phyloP scores from a whole-genome alignment of 768 basidiomycete genomes.

The Tulasnella sp. region DNA sequence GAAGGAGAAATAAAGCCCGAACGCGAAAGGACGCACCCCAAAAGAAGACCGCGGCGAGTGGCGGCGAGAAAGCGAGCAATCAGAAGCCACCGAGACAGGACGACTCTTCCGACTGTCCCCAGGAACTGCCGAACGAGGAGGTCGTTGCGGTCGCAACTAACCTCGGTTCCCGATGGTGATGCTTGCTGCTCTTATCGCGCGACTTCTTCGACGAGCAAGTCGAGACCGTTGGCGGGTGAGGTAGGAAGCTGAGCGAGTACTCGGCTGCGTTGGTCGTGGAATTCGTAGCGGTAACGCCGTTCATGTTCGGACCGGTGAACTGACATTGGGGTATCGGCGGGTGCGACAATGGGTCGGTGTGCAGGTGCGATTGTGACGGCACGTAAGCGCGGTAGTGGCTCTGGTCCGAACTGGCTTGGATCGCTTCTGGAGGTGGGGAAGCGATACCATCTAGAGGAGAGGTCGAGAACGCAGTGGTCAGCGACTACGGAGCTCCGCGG shows the following conservation, averaged over 20 bases:
- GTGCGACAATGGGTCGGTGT: conserved; percentile 27
- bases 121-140: not conserved
- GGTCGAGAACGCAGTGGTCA: conserved; percentile 6
- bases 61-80: not conserved
- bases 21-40: conserved; percentile 5
- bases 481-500: conserved; percentile 4
- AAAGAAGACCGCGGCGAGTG: not conserved
- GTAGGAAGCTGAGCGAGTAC: conserved; percentile 24
- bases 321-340: conserved; percentile 25
- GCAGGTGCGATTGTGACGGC: conserved; percentile 27
- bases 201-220: conserved; percentile 21
- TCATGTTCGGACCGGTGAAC: not conserved
- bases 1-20: not conserved
- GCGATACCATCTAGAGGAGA: conserved; percentile 23
- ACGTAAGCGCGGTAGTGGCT: not conserved
- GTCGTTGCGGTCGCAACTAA: conserved; percentile 3
- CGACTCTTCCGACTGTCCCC: conserved; percentile 24
- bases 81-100: conserved; percentile 28
- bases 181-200: conserved; percentile 17
- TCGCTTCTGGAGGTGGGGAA: conserved; percentile 24
- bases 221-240: conserved; percentile 18
- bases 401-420: not conserved
- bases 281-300: not conserved
- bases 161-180: conserved; percentile 13
- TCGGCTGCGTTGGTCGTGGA: conserved; percentile 6